Conservation (phyloP, 805 yeast species). For the Starmerella etchellsii region DNA sequence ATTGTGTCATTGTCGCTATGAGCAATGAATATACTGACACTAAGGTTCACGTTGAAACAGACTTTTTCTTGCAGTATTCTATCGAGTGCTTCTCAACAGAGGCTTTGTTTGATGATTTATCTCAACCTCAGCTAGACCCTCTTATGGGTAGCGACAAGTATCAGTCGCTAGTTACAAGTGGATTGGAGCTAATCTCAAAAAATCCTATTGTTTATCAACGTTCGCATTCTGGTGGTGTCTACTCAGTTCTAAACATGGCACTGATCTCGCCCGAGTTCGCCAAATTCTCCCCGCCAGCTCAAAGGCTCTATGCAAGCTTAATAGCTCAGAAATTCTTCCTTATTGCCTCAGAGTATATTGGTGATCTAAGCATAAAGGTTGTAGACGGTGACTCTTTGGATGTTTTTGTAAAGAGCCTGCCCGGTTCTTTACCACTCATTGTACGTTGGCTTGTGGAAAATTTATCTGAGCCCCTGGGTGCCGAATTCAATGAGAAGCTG, state of each 20-base stretch:
- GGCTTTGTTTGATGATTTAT: neutral
- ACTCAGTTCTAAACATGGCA: neutral
- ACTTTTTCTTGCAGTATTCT: neutral
- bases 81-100: neutral
- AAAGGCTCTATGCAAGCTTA: neutral
- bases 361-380: neutral
- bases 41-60: neutral
- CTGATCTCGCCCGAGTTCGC: neutral
- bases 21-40: neutral
- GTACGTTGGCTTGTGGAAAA: neutral
- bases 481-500: neutral
- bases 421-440: neutral
- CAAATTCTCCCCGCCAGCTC: neutral
- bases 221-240: neutral
- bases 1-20: neutral
- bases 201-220: neutral
- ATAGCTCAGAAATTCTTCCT: neutral
- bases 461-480: neutral
- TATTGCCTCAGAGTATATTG: neutral
- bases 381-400: neutral
- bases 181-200: neutral
- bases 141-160: neutral
- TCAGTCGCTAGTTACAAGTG: neutral
- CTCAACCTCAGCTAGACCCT: neutral
- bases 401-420: neutral